A percentile compares a stretch with the other conserved stretches of the same genome.
Evolutionary conservation across 1,139 yeast genomes (phyloP).

Genomic region (Debaryomyces sp.): DNA sequence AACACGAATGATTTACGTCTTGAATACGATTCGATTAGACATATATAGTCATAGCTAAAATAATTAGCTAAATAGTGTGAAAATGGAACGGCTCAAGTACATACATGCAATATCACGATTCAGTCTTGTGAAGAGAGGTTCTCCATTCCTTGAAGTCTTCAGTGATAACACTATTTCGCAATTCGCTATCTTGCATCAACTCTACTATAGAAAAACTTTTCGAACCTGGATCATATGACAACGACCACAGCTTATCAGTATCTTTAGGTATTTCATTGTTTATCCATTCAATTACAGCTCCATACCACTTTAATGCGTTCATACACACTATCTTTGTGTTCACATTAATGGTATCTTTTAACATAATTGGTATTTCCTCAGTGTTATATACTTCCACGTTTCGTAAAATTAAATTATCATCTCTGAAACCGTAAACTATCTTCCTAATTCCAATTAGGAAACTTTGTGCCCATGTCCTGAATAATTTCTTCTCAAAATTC

Average conservation of each 20-base stretch:
- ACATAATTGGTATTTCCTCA: constrained; percentile 70
- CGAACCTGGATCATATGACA: constrained; percentile 38
- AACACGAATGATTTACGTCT: background rate
- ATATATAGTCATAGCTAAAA: background rate
- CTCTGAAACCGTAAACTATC: constrained; percentile 85
- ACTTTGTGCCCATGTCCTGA: constrained; percentile 91
- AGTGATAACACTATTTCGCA: constrained; percentile 45
- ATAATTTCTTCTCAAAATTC: constrained; percentile 71
- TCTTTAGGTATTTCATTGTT: constrained; percentile 51
- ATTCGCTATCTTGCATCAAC: constrained; percentile 28
- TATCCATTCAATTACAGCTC: constrained; percentile 82
- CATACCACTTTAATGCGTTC: constrained; percentile 82
- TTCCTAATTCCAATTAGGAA: constrained; percentile 81
- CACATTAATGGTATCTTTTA: constrained; percentile 45
- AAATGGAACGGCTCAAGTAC: too few species aligned
- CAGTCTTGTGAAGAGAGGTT: constrained; percentile 3
- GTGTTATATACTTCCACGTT: constrained; percentile 76
- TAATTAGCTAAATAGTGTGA: too few species aligned
- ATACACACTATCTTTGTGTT: constrained; percentile 66
- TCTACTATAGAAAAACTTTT: constrained; percentile 33
- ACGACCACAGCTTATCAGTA: constrained; percentile 32
- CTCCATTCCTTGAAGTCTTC: constrained; percentile 69
- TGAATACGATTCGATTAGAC: background rate
- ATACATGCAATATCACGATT: background rate
- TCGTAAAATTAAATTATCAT: constrained; percentile 62